phyloP scores from a whole-genome alignment of 108 stramenopile genomes.

The Skeletonema menzelii region DNA sequence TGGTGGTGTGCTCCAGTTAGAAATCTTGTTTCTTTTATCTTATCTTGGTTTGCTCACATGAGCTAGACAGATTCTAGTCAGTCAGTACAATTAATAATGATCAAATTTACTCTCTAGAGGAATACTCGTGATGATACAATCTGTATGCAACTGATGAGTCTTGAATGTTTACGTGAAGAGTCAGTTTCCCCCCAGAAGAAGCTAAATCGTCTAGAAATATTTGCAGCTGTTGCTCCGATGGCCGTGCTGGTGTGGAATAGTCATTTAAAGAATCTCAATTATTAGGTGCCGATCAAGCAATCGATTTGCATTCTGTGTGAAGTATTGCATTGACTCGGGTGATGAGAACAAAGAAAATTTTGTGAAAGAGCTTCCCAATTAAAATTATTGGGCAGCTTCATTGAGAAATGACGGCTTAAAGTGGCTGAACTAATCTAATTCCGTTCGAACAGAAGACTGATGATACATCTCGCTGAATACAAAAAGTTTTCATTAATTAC shows the following conservation, averaged over 20 bases:
- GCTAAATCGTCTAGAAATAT: conserved; percentile 32
- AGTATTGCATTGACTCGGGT: conserved; percentile 43
- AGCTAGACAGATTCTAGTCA: too few relatives aligned
- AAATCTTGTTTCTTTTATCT: too few relatives aligned
- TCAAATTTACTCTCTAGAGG: too few relatives aligned
- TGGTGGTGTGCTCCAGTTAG: too few relatives aligned
- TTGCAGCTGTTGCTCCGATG: conserved; percentile 52
- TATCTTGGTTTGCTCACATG: too few relatives aligned
- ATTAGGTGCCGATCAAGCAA: conserved; percentile 63
- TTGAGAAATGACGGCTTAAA: neutral
- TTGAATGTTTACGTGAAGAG: conserved; percentile 31
- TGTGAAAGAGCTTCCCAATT: conserved; percentile 22
- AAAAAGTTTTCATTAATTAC: neutral
- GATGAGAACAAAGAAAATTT: conserved; percentile 2
- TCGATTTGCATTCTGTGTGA: conserved; percentile 75
- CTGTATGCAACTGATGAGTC: too few relatives aligned
- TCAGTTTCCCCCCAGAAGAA: conserved; percentile 33
- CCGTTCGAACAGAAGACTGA: neutral
- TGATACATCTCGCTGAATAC: neutral
- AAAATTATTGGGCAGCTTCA: conserved; percentile 19
- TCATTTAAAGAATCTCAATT: conserved; percentile 70
- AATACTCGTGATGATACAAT: too few relatives aligned
- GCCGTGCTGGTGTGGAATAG: conserved; percentile 31
- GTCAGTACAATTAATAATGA: too few relatives aligned
- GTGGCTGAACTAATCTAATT: neutral